Percentiles rank a stretch among this genome's conserved stretches.
Conservation (phyloP, 2,329 filamentous ascomycete genomes). For the Chaetomiaceae sp. region DNA sequence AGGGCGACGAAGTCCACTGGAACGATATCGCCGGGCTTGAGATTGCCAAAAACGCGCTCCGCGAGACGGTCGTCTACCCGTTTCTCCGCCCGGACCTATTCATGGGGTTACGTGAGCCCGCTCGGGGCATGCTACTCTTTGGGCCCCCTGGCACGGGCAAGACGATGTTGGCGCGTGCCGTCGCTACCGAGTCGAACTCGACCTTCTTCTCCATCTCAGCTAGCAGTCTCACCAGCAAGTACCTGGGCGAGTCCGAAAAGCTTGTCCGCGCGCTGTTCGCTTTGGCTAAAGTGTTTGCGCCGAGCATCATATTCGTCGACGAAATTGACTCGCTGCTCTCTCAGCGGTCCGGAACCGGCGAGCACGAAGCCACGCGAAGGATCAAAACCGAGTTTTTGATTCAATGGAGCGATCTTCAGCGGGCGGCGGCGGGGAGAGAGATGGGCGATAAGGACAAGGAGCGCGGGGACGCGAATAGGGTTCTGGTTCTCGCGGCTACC, state of each 20-base stretch:
- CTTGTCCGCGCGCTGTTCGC: slow-evolving; percentile 87
- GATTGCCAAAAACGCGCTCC: slow-evolving; percentile 82
- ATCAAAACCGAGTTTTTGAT: slow-evolving; percentile 99
- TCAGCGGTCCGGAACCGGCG: slow-evolving; percentile 73
- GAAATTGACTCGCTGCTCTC: slow-evolving; percentile 95
- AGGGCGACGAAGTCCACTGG: slow-evolving; percentile 94
- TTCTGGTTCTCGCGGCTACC: slow-evolving; percentile 89
- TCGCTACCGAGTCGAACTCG: slow-evolving; percentile 89
- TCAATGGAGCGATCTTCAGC: slow-evolving; percentile 91
- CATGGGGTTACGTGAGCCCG: slow-evolving; percentile 89
- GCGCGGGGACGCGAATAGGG: slow-evolving; percentile 76
- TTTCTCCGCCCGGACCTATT: slow-evolving; percentile 94
- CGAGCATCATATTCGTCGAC: slow-evolving; percentile 96
- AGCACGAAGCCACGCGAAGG: slow-evolving; percentile 86
- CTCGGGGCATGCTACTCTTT: slow-evolving; percentile 91
- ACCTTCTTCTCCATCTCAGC: slow-evolving; percentile 98
- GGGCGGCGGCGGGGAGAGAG: slow-evolving; percentile 83
- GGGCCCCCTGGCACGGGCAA: slow-evolving; percentile 97
- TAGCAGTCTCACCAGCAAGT: slow-evolving; percentile 91
- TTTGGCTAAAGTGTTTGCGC: slow-evolving; percentile 82
- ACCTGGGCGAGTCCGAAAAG: slow-evolving; percentile 93
- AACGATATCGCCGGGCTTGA: slow-evolving; percentile 87
- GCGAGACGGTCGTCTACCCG: slow-evolving; percentile 95
- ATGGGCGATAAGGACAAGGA: slow-evolving; percentile 60
- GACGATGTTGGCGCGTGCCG: slow-evolving; percentile 92